These are phyloP conservation scores for Limnomonas spitsbergensis DNA, from an alignment of 139 green algal genomes.

Conservation along the genomic window DNA sequence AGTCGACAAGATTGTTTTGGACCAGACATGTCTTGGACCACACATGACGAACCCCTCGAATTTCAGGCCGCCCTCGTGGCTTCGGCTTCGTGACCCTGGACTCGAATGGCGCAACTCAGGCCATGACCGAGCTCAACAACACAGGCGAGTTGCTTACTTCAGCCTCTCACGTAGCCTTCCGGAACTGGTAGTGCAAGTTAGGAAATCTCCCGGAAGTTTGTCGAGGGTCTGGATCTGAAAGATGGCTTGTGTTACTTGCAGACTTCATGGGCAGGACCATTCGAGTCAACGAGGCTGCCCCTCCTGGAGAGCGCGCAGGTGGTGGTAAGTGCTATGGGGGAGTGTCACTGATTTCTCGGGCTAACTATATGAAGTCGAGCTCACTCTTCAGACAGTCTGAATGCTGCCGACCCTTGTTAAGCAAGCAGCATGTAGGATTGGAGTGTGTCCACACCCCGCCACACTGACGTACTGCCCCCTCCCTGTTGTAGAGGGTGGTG, in stretches of 20 bases:
- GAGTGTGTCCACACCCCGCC: not conserved
- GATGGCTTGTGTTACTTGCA: not conserved
- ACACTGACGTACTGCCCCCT: not conserved
- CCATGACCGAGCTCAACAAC: conserved; percentile 13
- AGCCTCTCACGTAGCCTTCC: not conserved
- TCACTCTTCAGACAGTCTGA: no score
- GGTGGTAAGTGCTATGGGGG: not conserved
- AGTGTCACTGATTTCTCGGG: not conserved
- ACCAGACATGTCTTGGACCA: no score
- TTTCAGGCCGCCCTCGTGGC: conserved; percentile 50
- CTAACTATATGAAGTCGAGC: no score
- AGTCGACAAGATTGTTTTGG: no score
- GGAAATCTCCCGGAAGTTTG: no score
- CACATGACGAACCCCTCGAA: no score
- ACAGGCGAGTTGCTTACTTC: not conserved
- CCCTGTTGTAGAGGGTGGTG: not conserved
- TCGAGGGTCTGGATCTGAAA: no score
- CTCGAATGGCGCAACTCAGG: conserved; percentile 24
- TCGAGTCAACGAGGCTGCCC: conserved; percentile 6
- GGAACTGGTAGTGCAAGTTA: no score
- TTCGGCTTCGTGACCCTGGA: conserved; percentile 76
- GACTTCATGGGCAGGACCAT: conserved; percentile 11
- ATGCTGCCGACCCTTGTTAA: no score
- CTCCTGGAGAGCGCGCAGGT: not conserved
- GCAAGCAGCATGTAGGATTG: no score